A percentile compares a stretch with the other conserved stretches of the same genome.
These are phyloP conservation scores for Diaporthe capsici DNA, from an alignment of 2,329 filamentous ascomycete genomes.

Conservation along the genomic window DNA sequence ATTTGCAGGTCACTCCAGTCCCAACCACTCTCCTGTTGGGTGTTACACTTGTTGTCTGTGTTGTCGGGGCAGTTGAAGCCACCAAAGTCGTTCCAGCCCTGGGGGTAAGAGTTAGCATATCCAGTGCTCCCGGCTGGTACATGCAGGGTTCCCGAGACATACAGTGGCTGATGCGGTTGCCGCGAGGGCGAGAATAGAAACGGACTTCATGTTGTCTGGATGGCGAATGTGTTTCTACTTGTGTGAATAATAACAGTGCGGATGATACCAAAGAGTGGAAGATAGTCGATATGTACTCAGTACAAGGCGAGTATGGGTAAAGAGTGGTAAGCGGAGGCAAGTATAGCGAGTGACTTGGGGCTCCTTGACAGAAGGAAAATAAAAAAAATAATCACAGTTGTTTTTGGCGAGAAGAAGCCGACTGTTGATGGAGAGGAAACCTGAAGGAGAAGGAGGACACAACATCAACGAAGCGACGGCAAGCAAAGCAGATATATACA, in stretches of 20 bases:
- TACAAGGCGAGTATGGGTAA: constrained; percentile 46
- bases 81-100: constrained; percentile 49
- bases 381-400: constrained; percentile 40
- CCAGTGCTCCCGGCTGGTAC: background rate
- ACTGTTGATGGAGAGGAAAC: constrained; percentile 39
- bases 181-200: constrained; percentile 64
- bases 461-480: constrained; percentile 18
- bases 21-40: constrained; percentile 79
- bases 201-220: constrained; percentile 65
- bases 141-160: constrained; percentile 44
- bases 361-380: constrained; percentile 52
- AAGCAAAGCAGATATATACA: constrained; percentile 38
- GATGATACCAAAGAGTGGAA: constrained; percentile 35
- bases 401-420: constrained; percentile 26
- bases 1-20: constrained; percentile 75
- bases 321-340: constrained; percentile 55
- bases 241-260: constrained; percentile 17
- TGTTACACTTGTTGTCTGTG: constrained; percentile 82
- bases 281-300: constrained; percentile 37
- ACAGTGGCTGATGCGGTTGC: constrained; percentile 66
- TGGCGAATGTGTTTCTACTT: constrained; percentile 17
- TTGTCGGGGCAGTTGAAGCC: constrained; percentile 78
- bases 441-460: constrained; percentile 41
- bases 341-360: constrained; percentile 71
- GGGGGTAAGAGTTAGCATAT: constrained; percentile 42